Conservation (phyloP, 305 asterid species). For the Vinca major region DNA sequence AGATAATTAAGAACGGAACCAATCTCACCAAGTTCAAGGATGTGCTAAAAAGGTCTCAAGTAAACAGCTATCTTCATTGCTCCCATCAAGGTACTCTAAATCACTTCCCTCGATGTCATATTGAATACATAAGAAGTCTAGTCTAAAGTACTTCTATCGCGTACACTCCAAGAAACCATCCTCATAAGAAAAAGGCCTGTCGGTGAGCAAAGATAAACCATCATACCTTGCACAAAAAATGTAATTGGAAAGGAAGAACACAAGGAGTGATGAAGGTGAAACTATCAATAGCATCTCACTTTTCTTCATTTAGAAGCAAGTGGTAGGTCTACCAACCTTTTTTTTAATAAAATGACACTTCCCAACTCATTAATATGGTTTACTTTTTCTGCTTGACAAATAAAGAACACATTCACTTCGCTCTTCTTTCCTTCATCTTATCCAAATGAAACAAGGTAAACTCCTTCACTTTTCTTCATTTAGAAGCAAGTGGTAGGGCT, state of each 20-base stretch:
- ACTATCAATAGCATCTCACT: not conserved
- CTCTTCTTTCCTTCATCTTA: too few relatives aligned
- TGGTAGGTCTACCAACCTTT: not conserved
- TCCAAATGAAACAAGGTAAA: too few relatives aligned
- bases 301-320: not conserved
- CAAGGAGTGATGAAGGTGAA: not conserved
- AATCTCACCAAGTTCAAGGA: not conserved
- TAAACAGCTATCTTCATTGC: not conserved
- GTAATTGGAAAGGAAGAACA: not conserved
- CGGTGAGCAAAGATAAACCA: not conserved
- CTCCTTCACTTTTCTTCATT: too few relatives aligned
- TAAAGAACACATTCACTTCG: too few relatives aligned
- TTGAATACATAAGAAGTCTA: too few relatives aligned
- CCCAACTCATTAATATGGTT: not conserved
- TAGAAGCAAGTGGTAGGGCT: too few relatives aligned
- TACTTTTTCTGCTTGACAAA: not conserved
- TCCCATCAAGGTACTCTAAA: not conserved
- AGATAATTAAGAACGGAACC: not conserved
- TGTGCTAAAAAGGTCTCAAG: too few relatives aligned
- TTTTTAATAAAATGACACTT: not conserved
- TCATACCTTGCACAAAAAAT: not conserved
- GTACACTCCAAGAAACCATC: too few relatives aligned
- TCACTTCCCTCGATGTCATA: too few relatives aligned
- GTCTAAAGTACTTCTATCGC: too few relatives aligned
- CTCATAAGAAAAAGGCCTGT: too few relatives aligned